Base-by-base conservation (phyloP, 192 early-diverging fungal genomes). In the Mortierella antarctica region DNA sequence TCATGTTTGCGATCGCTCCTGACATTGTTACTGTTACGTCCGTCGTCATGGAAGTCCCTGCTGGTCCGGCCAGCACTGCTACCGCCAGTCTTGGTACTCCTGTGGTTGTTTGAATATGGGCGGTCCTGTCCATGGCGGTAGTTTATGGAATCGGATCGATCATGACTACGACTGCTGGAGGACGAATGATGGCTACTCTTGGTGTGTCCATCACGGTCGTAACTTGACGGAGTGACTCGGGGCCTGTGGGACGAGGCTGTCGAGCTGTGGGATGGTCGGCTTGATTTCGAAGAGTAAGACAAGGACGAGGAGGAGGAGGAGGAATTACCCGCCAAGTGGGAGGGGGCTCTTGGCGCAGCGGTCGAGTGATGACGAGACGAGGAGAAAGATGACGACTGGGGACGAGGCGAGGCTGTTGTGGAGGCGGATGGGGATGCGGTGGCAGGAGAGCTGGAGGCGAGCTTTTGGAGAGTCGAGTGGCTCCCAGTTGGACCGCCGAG, bases 381-480 rank as follows among this genome's bases (percentile, higher is more conserved):
- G 6, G 72, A 12, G 57, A 23, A 18, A 50, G 57, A 54, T 14
- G 68, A 53, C 5, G 58, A 44, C 31, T 48, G 61, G 57, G 46
- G 41, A 58, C 60, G 31, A 13, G 52, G 47, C 20, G 60, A 8
- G 52, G 71, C 17, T 17, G 17, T 31, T n/a, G 66, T 48, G 7
- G 67, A 17, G 3, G 47, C 51, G n/a, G 57, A 46, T 45, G 56
- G 44, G 7, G 67, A 50, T 52, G 71, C n/a, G 23, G 70, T 14
- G 7, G 70, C 6, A 41, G 57, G 14, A 15, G 71, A 51, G 47
- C 59, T 54, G 45, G 74, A 57, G 47, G 77, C 77, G 40, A 80
- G 77, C 72, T 80, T 80, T 44, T 80, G 67, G 65, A 80, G 77
- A 55, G 70, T 80, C 57, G 77, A 67, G 60, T 80, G 70, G 65